phyloP scores from a whole-genome alignment of 176 grass and related monocot species.

The Paspalum vaginatum region DNA sequence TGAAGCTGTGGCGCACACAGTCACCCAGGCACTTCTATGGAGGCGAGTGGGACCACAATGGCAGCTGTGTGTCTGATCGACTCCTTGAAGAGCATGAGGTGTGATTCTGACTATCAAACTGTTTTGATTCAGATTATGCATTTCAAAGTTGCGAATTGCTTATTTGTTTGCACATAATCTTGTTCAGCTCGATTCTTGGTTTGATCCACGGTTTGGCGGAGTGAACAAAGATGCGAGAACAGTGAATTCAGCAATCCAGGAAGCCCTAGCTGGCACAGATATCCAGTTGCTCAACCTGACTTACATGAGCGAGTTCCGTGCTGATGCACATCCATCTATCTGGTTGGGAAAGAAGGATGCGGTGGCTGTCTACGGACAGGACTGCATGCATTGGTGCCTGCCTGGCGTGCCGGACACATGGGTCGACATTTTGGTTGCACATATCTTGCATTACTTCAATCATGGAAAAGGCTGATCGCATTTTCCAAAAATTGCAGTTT shows the following conservation, averaged over 20 bases:
- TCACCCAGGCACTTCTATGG: constrained; percentile 90
- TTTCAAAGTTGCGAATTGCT: not conserved
- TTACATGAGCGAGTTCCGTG: constrained; percentile 86
- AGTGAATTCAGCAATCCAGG: constrained; percentile 63
- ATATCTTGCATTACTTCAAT: constrained; percentile 60
- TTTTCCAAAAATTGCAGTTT: not conserved
- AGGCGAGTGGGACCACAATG: constrained; percentile 95
- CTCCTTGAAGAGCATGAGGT: constrained; percentile 77
- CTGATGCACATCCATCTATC: constrained; percentile 85
- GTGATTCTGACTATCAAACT: not conserved
- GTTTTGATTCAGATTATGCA: not conserved
- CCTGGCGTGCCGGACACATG: constrained; percentile 90
- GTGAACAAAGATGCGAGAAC: constrained; percentile 75
- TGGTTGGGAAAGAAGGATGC: constrained; percentile 95
- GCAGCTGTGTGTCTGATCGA: constrained; percentile 69
- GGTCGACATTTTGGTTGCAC: constrained; percentile 74
- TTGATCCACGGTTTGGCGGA: constrained; percentile 63
- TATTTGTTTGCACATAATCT: not conserved
- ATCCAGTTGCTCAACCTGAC: constrained; percentile 87
- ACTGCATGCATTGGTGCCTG: constrained; percentile 98
- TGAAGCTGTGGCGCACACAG: constrained; percentile 86
- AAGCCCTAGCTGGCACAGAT: constrained; percentile 43
- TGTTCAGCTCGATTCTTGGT: constrained; percentile 83
- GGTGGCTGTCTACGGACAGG: constrained; percentile 82
- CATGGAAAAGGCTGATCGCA: constrained; percentile 20